Conservation (phyloP, 441 rosid genomes). For the Pelargonium hybrid region DNA sequence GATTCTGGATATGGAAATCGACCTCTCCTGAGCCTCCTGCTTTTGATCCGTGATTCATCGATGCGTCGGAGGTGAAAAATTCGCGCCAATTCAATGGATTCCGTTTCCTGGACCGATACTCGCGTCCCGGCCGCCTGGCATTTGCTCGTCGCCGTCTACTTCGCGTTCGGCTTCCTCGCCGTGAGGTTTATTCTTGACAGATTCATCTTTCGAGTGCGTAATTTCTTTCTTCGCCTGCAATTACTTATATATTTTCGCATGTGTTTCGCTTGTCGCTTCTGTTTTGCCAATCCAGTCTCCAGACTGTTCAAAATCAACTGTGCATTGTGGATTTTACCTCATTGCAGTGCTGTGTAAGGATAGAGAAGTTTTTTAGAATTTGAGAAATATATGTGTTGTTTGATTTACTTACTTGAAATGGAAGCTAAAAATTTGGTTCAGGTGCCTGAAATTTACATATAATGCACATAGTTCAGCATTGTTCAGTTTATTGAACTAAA, state of each 20-base stretch:
- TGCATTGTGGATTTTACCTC: background rate
- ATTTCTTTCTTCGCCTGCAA: background rate
- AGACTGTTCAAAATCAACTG: background rate
- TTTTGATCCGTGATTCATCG: background rate
- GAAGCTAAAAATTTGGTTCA: background rate
- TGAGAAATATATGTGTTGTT: background rate
- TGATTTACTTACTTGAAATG: background rate
- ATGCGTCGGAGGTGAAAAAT: background rate
- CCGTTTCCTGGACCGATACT: conserved; percentile 22
- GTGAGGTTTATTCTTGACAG: conserved; percentile 57
- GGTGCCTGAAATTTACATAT: background rate
- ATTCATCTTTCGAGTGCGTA: conserved; percentile 69
- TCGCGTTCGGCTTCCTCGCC: conserved; percentile 48
- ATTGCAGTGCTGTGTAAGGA: background rate
- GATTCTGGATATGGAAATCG: background rate
- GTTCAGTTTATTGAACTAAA: background rate
- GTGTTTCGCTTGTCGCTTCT: background rate
- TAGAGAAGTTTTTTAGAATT: background rate
- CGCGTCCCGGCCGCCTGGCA: conserved; percentile 35
- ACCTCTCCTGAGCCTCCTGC: background rate
- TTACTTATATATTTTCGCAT: background rate
- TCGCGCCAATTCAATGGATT: background rate
- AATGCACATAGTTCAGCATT: background rate
- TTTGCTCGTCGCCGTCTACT: conserved; percentile 43
- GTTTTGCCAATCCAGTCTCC: background rate